These are phyloP conservation scores for Salix brachista DNA, from an alignment of 345 rosid genomes.

Conservation along the genomic window DNA sequence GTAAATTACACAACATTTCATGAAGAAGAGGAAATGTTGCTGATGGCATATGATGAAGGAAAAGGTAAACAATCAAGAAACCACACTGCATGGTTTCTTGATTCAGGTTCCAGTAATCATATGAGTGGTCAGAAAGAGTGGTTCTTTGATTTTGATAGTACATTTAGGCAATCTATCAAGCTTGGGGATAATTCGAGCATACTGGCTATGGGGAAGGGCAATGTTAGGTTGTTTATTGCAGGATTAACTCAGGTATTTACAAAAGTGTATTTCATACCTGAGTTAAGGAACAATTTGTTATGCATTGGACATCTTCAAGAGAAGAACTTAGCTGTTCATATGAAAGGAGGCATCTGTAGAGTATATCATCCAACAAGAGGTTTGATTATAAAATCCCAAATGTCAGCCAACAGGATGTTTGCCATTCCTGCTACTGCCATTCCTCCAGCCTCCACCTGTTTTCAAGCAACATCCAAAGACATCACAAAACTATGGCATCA, in stretches of 20 bases:
- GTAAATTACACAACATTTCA: not conserved
- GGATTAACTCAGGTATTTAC: not conserved
- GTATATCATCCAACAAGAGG: not conserved
- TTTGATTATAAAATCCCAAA: not conserved
- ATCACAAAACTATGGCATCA: not conserved
- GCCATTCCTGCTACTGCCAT: too few species aligned
- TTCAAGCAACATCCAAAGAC: not conserved
- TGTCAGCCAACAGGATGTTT: slow-evolving; percentile 2
- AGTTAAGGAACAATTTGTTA: not conserved
- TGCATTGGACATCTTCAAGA: not conserved
- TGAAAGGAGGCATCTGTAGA: not conserved
- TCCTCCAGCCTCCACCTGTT: not conserved
- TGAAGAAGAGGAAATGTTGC: not conserved
- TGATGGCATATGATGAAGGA: not conserved
- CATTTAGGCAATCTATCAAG: not conserved
- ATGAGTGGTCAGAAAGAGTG: slow-evolving; percentile 1
- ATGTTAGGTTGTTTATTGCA: not conserved
- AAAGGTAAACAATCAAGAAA: not conserved
- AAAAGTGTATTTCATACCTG: not conserved
- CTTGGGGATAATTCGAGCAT: not conserved
- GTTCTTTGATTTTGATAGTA: slow-evolving; percentile 1
- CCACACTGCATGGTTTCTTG: not conserved
- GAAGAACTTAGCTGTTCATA: not conserved
- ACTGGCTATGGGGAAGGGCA: not conserved
- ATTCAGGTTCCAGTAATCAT: not conserved